A percentile compares a stretch with the other conserved stretches of the same genome.
phyloP scores from a whole-genome alignment of 352 stramenopile genomes.

The Pythium graminicola region DNA sequence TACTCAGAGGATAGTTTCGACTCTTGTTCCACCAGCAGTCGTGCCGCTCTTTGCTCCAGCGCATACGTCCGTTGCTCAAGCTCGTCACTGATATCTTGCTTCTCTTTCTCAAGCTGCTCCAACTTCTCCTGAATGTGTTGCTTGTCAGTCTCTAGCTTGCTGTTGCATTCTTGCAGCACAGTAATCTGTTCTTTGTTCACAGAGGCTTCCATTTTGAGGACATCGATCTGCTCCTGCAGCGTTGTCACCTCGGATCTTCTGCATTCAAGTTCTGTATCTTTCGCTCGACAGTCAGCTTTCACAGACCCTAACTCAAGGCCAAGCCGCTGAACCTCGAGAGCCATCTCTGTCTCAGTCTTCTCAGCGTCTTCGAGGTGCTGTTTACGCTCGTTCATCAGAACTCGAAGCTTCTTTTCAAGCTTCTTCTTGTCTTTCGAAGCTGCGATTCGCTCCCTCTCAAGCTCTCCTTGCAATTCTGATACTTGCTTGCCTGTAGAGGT shows the following conservation, averaged over 20 bases:
- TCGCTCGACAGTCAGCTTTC: background rate
- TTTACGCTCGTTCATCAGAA: conserved; percentile 29
- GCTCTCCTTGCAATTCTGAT: background rate
- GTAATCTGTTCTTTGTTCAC: conserved; percentile 13
- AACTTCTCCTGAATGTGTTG: conserved; percentile 5
- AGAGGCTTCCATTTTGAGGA: background rate
- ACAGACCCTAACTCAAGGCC: conserved; percentile 1
- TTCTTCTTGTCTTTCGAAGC: conserved; percentile 43
- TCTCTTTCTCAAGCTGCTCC: conserved; percentile 11
- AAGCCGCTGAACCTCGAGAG: conserved; percentile 17
- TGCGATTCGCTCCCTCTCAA: background rate
- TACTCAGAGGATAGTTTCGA: conserved; percentile 31
- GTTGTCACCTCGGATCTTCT: background rate
- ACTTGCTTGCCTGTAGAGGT: background rate
- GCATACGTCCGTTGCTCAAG: conserved; percentile 17
- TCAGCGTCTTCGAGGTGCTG: conserved; percentile 15
- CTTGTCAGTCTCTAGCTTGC: conserved; percentile 14
- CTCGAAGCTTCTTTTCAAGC: conserved; percentile 44
- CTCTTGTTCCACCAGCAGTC: conserved; percentile 31
- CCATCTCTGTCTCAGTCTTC: conserved; percentile 10
- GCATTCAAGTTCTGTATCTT: background rate
- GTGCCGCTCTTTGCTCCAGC: conserved; percentile 29
- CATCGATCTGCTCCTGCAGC: background rate
- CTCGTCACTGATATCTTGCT: conserved; percentile 9
- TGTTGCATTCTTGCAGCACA: conserved; percentile 12